Evolutionary conservation across 768 basidiomycete genomes (phyloP).

Genomic region (Pholiota molesta): DNA sequence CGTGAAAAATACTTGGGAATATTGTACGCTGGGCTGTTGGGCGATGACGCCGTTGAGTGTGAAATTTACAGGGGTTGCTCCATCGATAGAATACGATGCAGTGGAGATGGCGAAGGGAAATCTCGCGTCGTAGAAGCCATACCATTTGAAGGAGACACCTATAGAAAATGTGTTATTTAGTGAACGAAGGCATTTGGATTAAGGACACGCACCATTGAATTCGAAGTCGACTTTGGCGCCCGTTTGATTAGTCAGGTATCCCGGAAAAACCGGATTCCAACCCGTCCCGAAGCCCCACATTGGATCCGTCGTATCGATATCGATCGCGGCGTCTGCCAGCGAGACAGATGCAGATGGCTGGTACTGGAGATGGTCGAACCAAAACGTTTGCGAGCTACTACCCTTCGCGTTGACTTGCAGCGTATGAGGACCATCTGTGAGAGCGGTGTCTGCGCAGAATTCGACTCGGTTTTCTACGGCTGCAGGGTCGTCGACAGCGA

Average conservation of each 20-base stretch:
- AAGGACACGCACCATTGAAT: conserved; percentile 25
- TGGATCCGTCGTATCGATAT: conserved; percentile 20
- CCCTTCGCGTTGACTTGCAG: conserved; percentile 25
- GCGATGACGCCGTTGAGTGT: conserved; percentile 19
- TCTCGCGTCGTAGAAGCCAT: conserved; percentile 26
- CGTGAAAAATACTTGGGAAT: conserved; percentile 13
- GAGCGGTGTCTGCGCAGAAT: conserved; percentile 18
- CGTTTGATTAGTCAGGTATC: conserved; percentile 15
- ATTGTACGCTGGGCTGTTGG: conserved; percentile 8
- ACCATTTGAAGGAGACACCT: conserved; percentile 31
- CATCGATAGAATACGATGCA: conserved; percentile 32
- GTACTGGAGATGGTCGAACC: conserved; percentile 31
- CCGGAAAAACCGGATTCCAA: conserved; percentile 16
- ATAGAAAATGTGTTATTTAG: background rate
- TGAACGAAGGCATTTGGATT: background rate
- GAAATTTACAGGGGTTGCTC: conserved; percentile 17
- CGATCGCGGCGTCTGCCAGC: conserved; percentile 15
- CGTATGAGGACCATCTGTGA: conserved; percentile 25
- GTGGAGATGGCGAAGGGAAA: conserved; percentile 23
- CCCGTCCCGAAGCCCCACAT: conserved; percentile 22
- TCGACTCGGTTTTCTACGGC: conserved; percentile 23
- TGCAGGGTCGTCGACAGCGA: conserved; percentile 3
- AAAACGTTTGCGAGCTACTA: conserved; percentile 24
- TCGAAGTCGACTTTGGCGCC: conserved; percentile 25
- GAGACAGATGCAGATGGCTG: conserved; percentile 20